phyloP scores from a whole-genome alignment of 176 grass and related monocot species.

The Secale cereale region DNA sequence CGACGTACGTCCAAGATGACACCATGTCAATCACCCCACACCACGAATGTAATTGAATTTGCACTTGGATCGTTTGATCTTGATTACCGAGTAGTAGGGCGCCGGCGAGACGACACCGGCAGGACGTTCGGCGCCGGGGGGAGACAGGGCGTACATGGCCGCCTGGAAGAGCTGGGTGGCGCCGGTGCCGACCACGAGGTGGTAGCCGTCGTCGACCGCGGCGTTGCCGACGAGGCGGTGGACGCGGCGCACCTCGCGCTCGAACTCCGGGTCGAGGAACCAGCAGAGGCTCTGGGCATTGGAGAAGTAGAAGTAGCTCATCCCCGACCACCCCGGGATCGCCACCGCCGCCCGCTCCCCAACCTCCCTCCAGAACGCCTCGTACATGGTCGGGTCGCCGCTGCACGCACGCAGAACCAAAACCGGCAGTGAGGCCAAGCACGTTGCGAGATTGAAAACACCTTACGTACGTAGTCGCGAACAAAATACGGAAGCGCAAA shows the following conservation, averaged over 20 bases:
- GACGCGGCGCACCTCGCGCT: conserved; percentile 44
- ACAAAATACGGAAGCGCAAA: neutral
- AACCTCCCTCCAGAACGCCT: conserved; percentile 55
- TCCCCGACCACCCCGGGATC: conserved; percentile 37
- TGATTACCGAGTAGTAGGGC: conserved; percentile 64
- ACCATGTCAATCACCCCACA: neutral
- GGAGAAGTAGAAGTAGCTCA: conserved; percentile 83
- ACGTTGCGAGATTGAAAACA: neutral
- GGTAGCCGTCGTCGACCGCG: conserved; percentile 31
- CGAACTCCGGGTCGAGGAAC: conserved; percentile 56
- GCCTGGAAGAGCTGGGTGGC: conserved; percentile 80
- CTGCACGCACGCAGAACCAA: neutral
- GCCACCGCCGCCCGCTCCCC: conserved; percentile 23
- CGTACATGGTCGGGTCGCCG: conserved; percentile 72
- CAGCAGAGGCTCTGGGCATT: conserved; percentile 41
- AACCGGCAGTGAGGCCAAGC: neutral
- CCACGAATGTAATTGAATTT: neutral
- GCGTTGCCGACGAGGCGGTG: conserved; percentile 65
- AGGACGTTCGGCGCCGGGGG: neutral
- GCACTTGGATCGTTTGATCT: neutral
- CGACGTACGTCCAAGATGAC: neutral
- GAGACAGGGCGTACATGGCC: conserved; percentile 50
- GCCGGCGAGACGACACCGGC: conserved; percentile 51
- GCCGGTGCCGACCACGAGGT: conserved; percentile 67
- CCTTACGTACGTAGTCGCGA: neutral